Evolutionary conservation across 495 filamentous ascomycete species (phyloP).

Genomic region (Letharia columbiana): DNA sequence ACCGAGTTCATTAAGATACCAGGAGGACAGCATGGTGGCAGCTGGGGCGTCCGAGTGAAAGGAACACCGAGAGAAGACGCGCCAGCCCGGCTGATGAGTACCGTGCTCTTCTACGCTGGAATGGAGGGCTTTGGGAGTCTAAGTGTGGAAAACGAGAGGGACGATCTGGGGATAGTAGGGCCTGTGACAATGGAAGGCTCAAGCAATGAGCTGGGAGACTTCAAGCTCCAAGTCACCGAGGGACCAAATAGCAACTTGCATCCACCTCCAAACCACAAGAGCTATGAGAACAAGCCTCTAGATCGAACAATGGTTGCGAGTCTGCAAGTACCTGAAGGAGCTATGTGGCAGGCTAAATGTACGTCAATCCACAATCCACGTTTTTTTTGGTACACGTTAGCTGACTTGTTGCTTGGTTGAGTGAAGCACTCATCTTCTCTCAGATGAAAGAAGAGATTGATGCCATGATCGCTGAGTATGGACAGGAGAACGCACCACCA

Average conservation of each 20-base stretch:
- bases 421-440: conserved; percentile 55
- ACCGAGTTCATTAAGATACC: conserved; percentile 92
- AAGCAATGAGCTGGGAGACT: conserved; percentile 70
- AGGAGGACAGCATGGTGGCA: conserved; percentile 78
- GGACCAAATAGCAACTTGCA: conserved; percentile 54
- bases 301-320: conserved; percentile 69
- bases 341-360: conserved; percentile 81
- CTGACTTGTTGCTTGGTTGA: conserved; percentile 21
- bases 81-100: conserved; percentile 55
- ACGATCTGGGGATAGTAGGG: conserved; percentile 54
- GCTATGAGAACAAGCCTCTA: conserved; percentile 64
- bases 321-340: conserved; percentile 53
- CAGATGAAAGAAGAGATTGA: conserved; percentile 73
- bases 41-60: conserved; percentile 83
- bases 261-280: conserved; percentile 52
- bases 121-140: conserved; percentile 70
- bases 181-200: conserved; percentile 69
- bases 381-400: conserved; percentile 6
- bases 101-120: conserved; percentile 69
- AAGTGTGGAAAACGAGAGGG: conserved; percentile 45
- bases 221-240: conserved; percentile 68
- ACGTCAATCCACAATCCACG: conserved; percentile 9
- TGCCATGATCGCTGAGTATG: conserved; percentile 55
- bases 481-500: conserved; percentile 56
- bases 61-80: conserved; percentile 68